Base-by-base conservation (phyloP, 768 basidiomycete genomes). In the Lentinus brumalis region DNA sequence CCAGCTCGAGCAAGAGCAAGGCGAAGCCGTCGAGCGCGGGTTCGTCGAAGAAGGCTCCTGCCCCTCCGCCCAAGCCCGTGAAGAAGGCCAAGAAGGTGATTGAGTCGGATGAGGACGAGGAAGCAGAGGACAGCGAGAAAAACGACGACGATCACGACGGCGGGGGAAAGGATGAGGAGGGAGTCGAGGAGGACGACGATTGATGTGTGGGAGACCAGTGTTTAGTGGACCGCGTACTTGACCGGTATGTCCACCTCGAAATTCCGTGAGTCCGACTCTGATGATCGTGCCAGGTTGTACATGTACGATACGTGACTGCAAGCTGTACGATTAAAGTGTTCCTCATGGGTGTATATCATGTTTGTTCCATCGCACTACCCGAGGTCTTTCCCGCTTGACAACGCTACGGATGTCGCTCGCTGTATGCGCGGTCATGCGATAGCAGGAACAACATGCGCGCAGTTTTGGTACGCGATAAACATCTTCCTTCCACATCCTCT, bases 31-130 rank as follows among this genome's bases (percentile, higher is more conserved):
- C 61, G 1, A 49, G 53, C 14, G 29, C 56, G 38, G 45, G 51
- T n/a, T 44, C 59, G 9, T 64, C 66, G 56, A 60, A 53, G 32
- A 61, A 59, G 46, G 49, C 67, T 39, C 26, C 67, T 18, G 53
- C 61, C 45, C 46, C 68, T 21, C 50, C 50, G 30, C 18, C 65
- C 3, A 68, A 68, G 61, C 57, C 64, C 6, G 53, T 57, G 26
- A 68, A 68, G 60, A 57, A 60, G 16, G n/a, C 52, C 26, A 66
- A 66, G 58, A 64, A 64, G 52, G 38, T 15, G 39, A 63, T 67
- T 26, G 67, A 60, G 51, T 61, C 61, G 7, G 86, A 86, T 57
- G 84, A 83, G 60, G 79, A 78, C 57, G 79, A 81, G 57, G 74
- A 71, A 49, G 70, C 72, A 18, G 73, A 76, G 50, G 73, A 77